Evolutionary conservation across 2,329 filamentous ascomycete genomes (phyloP), one percentile per base, ranked within the genome.

Genomic region (Ophiostoma pallidulum): DNA sequence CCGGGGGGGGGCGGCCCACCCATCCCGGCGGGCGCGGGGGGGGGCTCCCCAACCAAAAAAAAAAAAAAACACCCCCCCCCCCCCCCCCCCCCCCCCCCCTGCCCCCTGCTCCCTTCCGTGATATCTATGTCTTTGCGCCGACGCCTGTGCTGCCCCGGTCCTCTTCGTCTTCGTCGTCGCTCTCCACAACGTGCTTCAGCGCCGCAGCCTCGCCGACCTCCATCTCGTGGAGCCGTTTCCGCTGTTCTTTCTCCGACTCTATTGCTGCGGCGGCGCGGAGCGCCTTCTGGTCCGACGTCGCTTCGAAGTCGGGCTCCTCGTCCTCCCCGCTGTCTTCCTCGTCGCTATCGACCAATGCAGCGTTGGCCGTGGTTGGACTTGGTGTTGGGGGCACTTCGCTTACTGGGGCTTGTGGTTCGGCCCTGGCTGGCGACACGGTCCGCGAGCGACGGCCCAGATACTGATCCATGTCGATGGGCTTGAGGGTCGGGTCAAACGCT

Each of bases 401-500:
- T 1, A 26, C 16, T 1, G 36, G 18, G 36, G 18, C 19, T 3
- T 19, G 18, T 7, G 26, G 13, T 16, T 22, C 38, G 3, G 31
- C 18, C 16, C 52, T 42, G 4, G 47, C 48, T 3, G 52, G 54
- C 8, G 54, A 54, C 20, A 36, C 46, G 1, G 49, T 51, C 13
- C 52, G 46, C 3, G 49, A 54, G n/a, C 51, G 50, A 1, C 52
- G 52, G 9, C 50, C 49, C 22, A 55, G 40, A 16, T 45, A 41
- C 22, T 49, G 41, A 18, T 59, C 55, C 3, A 56, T 47, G 41
- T 71, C 66, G 41, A 76, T 64, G 0, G 75, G 74, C 54, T 80
- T 82, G 54, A 82, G 72, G 1, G 77, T 81, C 1, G 79, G 78
- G 52, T 83, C 79, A 52, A 80, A 83, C 20, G 70, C 65, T 3